These are phyloP conservation scores for Linnemannia elongata DNA, from an alignment of 192 early-diverging fungal genomes.

Conservation along the genomic window DNA sequence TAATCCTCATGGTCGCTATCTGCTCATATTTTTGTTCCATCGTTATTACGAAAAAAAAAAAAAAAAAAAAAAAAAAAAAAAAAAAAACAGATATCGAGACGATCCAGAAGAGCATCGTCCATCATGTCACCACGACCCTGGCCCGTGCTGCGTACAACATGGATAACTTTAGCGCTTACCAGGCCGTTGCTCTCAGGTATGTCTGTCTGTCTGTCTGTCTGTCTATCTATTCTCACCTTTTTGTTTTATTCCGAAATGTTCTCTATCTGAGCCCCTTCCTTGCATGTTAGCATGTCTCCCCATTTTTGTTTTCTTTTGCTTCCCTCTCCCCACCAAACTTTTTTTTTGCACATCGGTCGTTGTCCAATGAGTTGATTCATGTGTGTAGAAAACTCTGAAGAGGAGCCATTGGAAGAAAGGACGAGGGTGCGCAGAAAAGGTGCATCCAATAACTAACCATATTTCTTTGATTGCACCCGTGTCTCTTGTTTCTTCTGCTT, in stretches of 20 bases:
- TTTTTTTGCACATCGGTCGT: not conserved
- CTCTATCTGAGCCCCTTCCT: not conserved
- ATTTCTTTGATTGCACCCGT: too few species aligned
- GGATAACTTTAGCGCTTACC: conserved; percentile 94
- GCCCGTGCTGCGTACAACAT: conserved; percentile 91
- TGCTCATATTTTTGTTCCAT: not conserved
- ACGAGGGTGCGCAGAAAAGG: not conserved
- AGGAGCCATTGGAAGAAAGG: too few species aligned
- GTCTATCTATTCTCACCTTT: not conserved
- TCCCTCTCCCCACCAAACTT: not conserved
- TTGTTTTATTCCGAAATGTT: not conserved
- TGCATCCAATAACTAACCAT: too few species aligned
- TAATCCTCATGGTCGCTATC: not conserved
- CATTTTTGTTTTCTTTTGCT: too few species aligned
- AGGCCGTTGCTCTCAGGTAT: conserved; percentile 89
- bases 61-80: too few species aligned
- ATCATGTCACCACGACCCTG: conserved; percentile 92
- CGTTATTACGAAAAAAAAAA: not conserved
- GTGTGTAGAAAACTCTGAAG: not conserved
- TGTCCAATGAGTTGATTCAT: not conserved
- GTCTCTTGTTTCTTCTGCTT: not conserved
- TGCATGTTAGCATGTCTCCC: not conserved
- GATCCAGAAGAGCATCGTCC: conserved; percentile 89
- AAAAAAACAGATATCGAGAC: conserved; percentile 69
- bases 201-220: conserved; percentile 1